Base-by-base conservation (phyloP, 1,139 yeast genomes). In the Geotrichum reessii region DNA sequence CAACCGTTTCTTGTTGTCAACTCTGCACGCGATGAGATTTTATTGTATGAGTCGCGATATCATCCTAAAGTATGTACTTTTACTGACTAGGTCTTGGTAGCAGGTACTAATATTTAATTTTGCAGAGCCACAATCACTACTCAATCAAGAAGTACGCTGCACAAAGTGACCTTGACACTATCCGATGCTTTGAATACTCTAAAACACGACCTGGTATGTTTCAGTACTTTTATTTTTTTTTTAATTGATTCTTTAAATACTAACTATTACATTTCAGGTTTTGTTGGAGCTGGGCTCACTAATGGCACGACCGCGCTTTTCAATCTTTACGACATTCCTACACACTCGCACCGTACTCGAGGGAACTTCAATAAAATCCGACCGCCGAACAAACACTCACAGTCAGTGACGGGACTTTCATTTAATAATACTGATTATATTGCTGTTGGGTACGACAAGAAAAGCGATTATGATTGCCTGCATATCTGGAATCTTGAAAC, bases 401-500 rank as follows among this genome's bases (percentile, higher is more conserved):
- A 96, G 57, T 85, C 93, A 0, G 87, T 95, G 65, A 90, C 88
- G 67, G 73, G 92, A 0, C 70, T 91, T 2, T 80, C 92, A 1
- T 87, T 91, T 72, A 87, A 83, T 69, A 75, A 78, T 27, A 76
- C 78, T 47, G 87, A 86, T 1, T 71, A 87, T 50, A 74, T 91
- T 6, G 97, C 91, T 0, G 83, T 86, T 28, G 96, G 96, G 0
- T 79, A 86, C 62, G 97, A 91, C 64, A 84, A 89, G 65, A 86
- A 87, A 7, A 77, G 93, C 58, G 89, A 84, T 64, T 96, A 89
- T 67, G 81, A 83, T 60, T 85, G 95, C 28, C 74, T 92, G 54
- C 87, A 87, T 65, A 78, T 92, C 14, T 91, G 95, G 93, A 89
- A 90, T 67, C 77, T 88, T n/a, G 83, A 81, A 58, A 84, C 82